These are phyloP conservation scores for Arthrobotrys musiformis DNA, from an alignment of 2,329 filamentous ascomycete genomes.

Conservation along the genomic window DNA sequence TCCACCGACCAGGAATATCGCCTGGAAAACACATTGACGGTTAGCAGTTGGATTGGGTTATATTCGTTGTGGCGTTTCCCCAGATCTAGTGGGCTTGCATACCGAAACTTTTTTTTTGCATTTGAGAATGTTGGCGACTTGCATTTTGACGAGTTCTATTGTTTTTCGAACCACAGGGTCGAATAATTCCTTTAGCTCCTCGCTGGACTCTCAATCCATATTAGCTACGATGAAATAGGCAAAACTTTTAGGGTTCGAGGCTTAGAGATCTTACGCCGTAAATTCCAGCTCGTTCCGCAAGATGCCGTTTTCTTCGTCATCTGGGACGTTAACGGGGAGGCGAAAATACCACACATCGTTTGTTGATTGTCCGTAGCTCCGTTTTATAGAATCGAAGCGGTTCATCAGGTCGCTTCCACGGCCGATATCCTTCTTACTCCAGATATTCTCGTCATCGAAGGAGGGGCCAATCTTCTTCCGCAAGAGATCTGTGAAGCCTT, in stretches of 20 bases:
- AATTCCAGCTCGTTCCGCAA: slow-evolving; percentile 46
- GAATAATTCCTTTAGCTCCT: slow-evolving; percentile 45
- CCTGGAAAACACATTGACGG: neutral
- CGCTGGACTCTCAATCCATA: neutral
- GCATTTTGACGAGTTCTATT: slow-evolving; percentile 30
- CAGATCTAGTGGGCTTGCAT: no score
- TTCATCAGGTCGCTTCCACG: slow-evolving; percentile 45
- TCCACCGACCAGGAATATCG: slow-evolving; percentile 42
- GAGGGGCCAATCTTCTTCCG: slow-evolving; percentile 13
- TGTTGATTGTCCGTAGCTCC: slow-evolving; percentile 37
- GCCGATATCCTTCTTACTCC: slow-evolving; percentile 33
- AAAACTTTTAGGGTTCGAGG: no score
- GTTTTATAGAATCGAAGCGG: slow-evolving; percentile 50
- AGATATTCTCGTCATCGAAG: slow-evolving; percentile 23
- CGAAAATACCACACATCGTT: slow-evolving; percentile 16
- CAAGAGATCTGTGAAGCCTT: slow-evolving; percentile 47
- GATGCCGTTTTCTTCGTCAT: slow-evolving; percentile 50
- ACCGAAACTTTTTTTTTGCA: no score
- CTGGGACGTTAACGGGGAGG: slow-evolving; percentile 35
- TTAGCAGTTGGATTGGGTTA: no score
- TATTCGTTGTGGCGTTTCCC: no score
- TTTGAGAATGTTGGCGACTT: no score
- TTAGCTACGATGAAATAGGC: no score
- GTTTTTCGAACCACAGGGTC: slow-evolving; percentile 44
- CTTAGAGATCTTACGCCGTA: slow-evolving; percentile 36